Evolutionary conservation across 1,139 yeast species (phyloP).

Genomic region (Hansenula sp.): DNA sequence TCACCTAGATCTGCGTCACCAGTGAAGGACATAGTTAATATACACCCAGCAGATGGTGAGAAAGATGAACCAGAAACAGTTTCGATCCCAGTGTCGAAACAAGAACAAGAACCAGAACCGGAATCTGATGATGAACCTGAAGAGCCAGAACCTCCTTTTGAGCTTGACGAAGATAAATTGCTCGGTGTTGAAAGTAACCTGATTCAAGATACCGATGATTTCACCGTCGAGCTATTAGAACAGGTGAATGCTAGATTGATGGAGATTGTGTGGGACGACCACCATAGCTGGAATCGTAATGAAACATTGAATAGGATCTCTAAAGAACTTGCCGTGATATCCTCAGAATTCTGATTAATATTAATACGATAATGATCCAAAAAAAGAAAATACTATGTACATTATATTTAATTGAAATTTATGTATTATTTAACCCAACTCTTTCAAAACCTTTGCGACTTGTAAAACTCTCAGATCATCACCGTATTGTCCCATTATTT

Average conservation of each 20-base stretch:
- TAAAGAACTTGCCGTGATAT: constrained; percentile 11
- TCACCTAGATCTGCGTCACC: too few relatives aligned
- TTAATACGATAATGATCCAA: neutral
- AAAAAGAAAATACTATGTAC: neutral
- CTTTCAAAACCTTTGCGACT: constrained; percentile 18
- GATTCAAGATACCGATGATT: constrained; percentile 39
- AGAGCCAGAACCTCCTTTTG: constrained; percentile 13
- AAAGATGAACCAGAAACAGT: too few relatives aligned
- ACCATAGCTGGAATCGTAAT: constrained; percentile 65
- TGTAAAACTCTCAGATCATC: constrained; percentile 63
- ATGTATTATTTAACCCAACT: constrained; percentile 1
- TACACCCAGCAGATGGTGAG: neutral
- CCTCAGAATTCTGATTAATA: constrained; percentile 3
- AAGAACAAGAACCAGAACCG: constrained; percentile 6
- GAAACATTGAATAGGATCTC: constrained; percentile 25
- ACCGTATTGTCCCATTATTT: constrained; percentile 83
- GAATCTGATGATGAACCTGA: constrained; percentile 10
- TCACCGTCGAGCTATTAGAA: constrained; percentile 71
- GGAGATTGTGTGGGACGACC: constrained; percentile 71
- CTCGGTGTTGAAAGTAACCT: constrained; percentile 27
- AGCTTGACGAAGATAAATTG: constrained; percentile 30
- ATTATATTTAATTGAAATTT: constrained; percentile 1
- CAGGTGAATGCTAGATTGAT: constrained; percentile 66
- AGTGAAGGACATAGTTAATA: too few relatives aligned
- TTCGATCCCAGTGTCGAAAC: too few relatives aligned